Base-by-base conservation (phyloP, 345 rosid species). In the Salix dunnii region DNA sequence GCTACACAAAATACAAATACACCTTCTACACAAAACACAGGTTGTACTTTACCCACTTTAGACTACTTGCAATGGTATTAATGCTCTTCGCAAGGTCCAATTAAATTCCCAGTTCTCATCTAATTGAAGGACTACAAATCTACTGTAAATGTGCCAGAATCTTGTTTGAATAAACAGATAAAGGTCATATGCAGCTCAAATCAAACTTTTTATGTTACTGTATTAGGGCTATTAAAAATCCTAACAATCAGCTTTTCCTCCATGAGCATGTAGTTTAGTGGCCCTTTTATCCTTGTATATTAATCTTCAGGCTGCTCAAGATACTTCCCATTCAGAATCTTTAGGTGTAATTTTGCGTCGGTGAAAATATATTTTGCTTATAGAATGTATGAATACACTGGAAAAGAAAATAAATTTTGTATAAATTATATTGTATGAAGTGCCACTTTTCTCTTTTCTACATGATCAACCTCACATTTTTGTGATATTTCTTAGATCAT, bases 1-100 rank as follows among this genome's bases (percentile, higher is more conserved):
- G 73, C 69, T 69, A 2, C 80, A 71, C 76, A 40, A 51, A 31
- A 73, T 20, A 6, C 31, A 64, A 17, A 31, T 8, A 11, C 63
- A 65, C 40, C 71, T 63, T 68, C 77, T 72, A 75, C 89, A 68
- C 76, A 79, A 69, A 64, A 72, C 72, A 53, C 90, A 82, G 90
- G 95, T 88, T 77, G 67, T 67, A 51, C 28, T 48, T 79, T 53
- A 51, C 21, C 66, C 58, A 21, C 28, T 48, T 21, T 35, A 58
- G 62, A 16, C 38, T 66, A 18, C 36, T 66, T 35, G 43, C 69
- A 28, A 30, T 30, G 10, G 13, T 10, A 58, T n/a, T 58, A 0
- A 10, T 10, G 25, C 16, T 66, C 23, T 31, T 28, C 40, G 3
- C 20, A 7, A 3, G 14, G 69, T 17, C 18, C 38, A 30, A 16